Percentiles rank a stretch among this genome's conserved stretches.
Evolutionary conservation across 176 grass and related monocot genomes (phyloP).

Genomic region (Musa troglodytarum): DNA sequence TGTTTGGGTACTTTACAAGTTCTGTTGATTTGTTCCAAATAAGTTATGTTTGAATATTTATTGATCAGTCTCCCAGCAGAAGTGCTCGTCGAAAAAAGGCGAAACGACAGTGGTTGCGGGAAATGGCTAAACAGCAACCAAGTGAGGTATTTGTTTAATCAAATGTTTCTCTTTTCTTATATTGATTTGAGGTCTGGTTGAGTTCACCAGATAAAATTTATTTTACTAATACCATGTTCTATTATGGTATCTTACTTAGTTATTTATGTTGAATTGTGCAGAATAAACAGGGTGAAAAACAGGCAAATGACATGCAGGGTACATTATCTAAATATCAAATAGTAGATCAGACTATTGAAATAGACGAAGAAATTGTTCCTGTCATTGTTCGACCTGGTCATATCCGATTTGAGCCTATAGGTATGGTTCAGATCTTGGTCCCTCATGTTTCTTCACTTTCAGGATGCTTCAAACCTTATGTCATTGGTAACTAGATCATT

Average conservation of each 20-base stretch:
- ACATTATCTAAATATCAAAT: slow-evolving; percentile 29
- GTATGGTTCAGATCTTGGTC: slow-evolving; percentile 29
- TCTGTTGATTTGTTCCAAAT: slow-evolving; percentile 14
- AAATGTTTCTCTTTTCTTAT: slow-evolving; percentile 18
- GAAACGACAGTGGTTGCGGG: slow-evolving; percentile 31
- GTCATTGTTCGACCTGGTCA: slow-evolving; percentile 73
- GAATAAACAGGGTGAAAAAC: background rate
- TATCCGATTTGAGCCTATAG: slow-evolving; percentile 82
- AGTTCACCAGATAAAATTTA: background rate
- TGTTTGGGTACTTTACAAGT: background rate
- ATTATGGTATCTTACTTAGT: background rate
- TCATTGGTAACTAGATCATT: background rate
- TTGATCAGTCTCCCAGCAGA: slow-evolving; percentile 46
- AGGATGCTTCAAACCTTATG: slow-evolving; percentile 1
- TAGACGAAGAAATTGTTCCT: slow-evolving; percentile 55
- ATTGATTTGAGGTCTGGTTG: background rate
- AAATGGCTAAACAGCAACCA: slow-evolving; percentile 22
- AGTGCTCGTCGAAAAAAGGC: slow-evolving; percentile 53
- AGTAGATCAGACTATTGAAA: slow-evolving; percentile 35
- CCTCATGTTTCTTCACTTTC: slow-evolving; percentile 10
- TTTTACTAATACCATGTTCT: background rate
- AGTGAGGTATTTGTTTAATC: slow-evolving; percentile 42
- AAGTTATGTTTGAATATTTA: slow-evolving; percentile 13
- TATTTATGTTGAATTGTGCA: background rate
- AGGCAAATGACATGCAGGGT: slow-evolving; percentile 17